Percentiles rank a stretch among this genome's conserved stretches.
phyloP scores from a whole-genome alignment of 2,329 filamentous ascomycete genomes.

The Gnomoniopsis sp. region DNA sequence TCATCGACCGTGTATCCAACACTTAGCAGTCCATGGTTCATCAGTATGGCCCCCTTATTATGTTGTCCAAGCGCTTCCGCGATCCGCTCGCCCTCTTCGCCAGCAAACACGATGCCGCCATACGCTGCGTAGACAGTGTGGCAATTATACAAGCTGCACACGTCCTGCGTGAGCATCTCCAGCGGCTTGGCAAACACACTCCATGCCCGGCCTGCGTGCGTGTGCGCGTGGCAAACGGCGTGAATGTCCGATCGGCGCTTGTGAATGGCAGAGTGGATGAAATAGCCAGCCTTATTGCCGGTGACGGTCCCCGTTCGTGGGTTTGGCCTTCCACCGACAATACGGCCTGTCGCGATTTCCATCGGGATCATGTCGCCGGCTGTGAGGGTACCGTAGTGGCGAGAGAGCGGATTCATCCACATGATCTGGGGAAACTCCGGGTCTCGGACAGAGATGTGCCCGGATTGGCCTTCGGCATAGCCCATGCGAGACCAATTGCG shows the following conservation, averaged over 20 bases:
- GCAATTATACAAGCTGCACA: constrained; percentile 61
- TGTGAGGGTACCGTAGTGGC: constrained; percentile 64
- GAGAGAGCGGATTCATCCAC: constrained; percentile 69
- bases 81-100: constrained; percentile 63
- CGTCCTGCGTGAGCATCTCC: constrained; percentile 69
- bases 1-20: constrained; percentile 72
- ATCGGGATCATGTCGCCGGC: constrained; percentile 67
- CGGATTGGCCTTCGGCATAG: constrained; percentile 61
- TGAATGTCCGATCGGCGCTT: constrained; percentile 62
- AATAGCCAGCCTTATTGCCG: constrained; percentile 65
- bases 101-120: constrained; percentile 50
- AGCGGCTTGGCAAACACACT: constrained; percentile 60
- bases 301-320: constrained; percentile 36
- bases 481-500: constrained; percentile 61
- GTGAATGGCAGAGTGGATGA: constrained; percentile 67
- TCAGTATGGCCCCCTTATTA: constrained; percentile 60
- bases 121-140: constrained; percentile 60
- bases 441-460: constrained; percentile 65
- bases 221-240: constrained; percentile 68
- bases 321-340: constrained; percentile 59
- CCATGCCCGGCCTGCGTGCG: constrained; percentile 65
- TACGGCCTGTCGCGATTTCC: constrained; percentile 52
- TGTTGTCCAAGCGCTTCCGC: constrained; percentile 56
- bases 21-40: constrained; percentile 71
- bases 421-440: constrained; percentile 58